A percentile compares a stretch with the other conserved stretches of the same genome.
These are phyloP conservation scores for Setomelanomma holmii DNA, from an alignment of 2,329 filamentous ascomycete genomes.

Conservation along the genomic window DNA sequence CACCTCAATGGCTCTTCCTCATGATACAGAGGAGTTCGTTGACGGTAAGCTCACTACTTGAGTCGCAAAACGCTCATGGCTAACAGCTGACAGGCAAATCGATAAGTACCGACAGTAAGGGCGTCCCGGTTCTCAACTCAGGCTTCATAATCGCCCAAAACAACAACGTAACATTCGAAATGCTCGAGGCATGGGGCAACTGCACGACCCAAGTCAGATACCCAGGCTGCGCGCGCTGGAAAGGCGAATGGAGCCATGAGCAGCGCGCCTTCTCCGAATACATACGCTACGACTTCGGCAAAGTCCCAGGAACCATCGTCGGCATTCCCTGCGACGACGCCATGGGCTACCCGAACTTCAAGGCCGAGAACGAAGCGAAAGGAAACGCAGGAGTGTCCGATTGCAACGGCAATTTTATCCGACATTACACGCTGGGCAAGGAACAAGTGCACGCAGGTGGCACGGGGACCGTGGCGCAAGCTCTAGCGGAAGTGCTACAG, in stretches of 20 bases:
- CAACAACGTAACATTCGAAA: conserved; percentile 30
- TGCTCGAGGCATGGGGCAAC: conserved; percentile 41
- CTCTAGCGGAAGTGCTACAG: conserved; percentile 4
- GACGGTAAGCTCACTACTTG: too few relatives aligned
- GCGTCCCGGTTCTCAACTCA: conserved; percentile 47
- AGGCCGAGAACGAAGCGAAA: conserved; percentile 23
- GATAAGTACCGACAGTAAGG: conserved; percentile 47
- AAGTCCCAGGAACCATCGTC: conserved; percentile 30
- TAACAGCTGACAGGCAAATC: conserved; percentile 16
- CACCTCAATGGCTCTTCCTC: conserved; percentile 53
- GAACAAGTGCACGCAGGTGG: neutral
- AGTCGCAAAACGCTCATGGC: neutral
- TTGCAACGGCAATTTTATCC: conserved; percentile 36
- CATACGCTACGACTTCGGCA: conserved; percentile 43
- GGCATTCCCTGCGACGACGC: conserved; percentile 46
- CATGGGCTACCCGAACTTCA: conserved; percentile 35
- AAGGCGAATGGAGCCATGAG: conserved; percentile 39
- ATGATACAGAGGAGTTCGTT: too few relatives aligned
- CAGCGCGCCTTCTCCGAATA: conserved; percentile 45
- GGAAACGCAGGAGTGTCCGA: too few relatives aligned
- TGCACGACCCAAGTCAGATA: conserved; percentile 38
- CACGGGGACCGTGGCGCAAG: conserved; percentile 1
- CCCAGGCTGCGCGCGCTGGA: conserved; percentile 37
- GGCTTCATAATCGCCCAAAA: conserved; percentile 51
- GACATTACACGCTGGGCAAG: conserved; percentile 36